Base-by-base conservation (phyloP, 2,329 filamentous ascomycete species). In the Aschersonia sp. region DNA sequence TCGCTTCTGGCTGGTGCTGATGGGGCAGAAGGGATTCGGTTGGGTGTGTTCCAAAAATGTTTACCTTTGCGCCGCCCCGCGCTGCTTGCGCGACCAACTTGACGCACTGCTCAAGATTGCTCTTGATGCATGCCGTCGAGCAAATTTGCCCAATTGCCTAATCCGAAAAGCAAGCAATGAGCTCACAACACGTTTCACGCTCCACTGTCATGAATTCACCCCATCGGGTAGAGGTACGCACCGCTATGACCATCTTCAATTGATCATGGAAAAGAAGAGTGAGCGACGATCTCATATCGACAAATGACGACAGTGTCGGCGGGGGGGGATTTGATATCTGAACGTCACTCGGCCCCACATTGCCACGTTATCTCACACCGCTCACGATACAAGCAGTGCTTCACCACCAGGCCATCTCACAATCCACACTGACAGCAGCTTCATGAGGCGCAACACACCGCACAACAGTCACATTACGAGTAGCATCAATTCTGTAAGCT, bases 101-200 rank as follows among this genome's bases (percentile, higher is more conserved):
- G 51, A 81, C 78, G 64, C 87, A 94, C 64, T 90, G 84, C 45
- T 76, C 70, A 43, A 96, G 78, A 63, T 96, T 97, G 57, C 84
- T 76, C 54, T 76, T 67, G 70, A 92, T 80, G 53, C 78, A 85
- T 51, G 81, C 74, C 50, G 87, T 94, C 39, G 88, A 89, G 67
- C 87, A 89, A 65, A 96, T 79, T 67, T 96, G 90, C 35, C 88
- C 89, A 43, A 95, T 73, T 54, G 88, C 88, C 87, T 53, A 33
- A 32, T 30, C 12, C 6, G 46, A 45, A 45, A 35, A 8, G 4
- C 12, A 12, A 37, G 35, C 4, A 9, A 22, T 22, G 22, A 22
- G 22, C 22, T 22, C 22, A 22, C 22, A 22, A 22, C 22, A 22
- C 22, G 22, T 22, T 22, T 22, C 22, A 3, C 22, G 22, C 22